Base-by-base conservation (phyloP, 345 rosid species). In the Eucalyptus curtisii region DNA sequence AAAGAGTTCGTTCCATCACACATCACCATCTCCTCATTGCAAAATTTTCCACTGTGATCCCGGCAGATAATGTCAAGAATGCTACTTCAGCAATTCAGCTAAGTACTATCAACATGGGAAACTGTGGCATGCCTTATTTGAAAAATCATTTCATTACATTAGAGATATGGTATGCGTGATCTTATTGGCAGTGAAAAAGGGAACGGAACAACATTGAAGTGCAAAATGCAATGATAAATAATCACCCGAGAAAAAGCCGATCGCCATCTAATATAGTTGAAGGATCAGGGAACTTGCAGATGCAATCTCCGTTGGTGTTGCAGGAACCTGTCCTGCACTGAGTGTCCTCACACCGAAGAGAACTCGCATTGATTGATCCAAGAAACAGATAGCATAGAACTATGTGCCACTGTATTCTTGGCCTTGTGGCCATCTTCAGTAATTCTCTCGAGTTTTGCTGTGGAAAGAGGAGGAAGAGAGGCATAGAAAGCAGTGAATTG, bases 21-120 rank as follows among this genome's bases (percentile, higher is more conserved):
- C 92, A 92, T 92, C 48, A 90, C 91, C 94, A 88, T 92, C 86
- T 90, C 90, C 87, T 90, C 91, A 49, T 91, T 88, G 45, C 92
- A 92, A 30, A 61, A 91, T 12, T 86, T 42, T 42, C 92, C 94
- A 47, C 92, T 92, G 89, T 76, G 47, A 76, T 40, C 30, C 30
- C 82, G 5, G 82, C 82, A 76, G 82, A 76, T 76, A 76, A 76
- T 76, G 47, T 14, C 52, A 27, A 61, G 40, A 88, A 31, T 50
- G 79, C 76, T 53, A n/a, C 49, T 48, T n/a, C 85, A 17, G 19
- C 33, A 49, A 88, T 19, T 17, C 42, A 44, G 30, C 82, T 37
- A 17, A 20, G 17, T 19, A 53, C 53, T 44, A 16, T 30, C 24
- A 37, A 76, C 7, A 37, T 76, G 47, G 47, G 47, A 76, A 76